A percentile compares a stretch with the other conserved stretches of the same genome.
phyloP scores from a whole-genome alignment of 1,284 basidiomycete genomes.

The Meira nashicola region DNA sequence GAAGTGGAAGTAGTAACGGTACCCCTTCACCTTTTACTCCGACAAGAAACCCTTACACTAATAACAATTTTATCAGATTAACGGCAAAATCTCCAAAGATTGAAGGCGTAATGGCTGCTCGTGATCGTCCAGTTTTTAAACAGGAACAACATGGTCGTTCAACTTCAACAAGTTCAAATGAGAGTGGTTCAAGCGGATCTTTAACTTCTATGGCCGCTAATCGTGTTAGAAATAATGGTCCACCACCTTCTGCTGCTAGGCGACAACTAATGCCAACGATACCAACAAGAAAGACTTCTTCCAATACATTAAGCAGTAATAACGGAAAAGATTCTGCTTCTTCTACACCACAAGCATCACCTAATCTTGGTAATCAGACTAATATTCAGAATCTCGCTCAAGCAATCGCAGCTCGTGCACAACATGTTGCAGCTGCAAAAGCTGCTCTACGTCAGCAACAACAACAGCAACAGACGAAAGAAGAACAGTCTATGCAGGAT shows the following conservation, averaged over 20 bases:
- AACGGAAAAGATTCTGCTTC: background rate
- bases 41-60: no score
- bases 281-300: conserved; percentile 3
- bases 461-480: background rate
- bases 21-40: no score
- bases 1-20: no score
- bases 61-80: no score
- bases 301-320: background rate
- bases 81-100: no score
- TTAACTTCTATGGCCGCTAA: background rate
- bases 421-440: conserved; percentile 12
- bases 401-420: conserved; percentile 10
- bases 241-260: background rate
- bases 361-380: background rate
- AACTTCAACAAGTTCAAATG: no score
- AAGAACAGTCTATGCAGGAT: background rate
- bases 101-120: no score
- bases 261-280: conserved; percentile 11
- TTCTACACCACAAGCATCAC: background rate
- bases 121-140: no score
- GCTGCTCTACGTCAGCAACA: background rate
- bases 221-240: background rate
- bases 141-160: no score
- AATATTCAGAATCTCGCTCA: conserved; percentile 8
- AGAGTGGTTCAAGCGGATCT: background rate